phyloP scores from a whole-genome alignment of 805 yeast species.

The Candida corydali region DNA sequence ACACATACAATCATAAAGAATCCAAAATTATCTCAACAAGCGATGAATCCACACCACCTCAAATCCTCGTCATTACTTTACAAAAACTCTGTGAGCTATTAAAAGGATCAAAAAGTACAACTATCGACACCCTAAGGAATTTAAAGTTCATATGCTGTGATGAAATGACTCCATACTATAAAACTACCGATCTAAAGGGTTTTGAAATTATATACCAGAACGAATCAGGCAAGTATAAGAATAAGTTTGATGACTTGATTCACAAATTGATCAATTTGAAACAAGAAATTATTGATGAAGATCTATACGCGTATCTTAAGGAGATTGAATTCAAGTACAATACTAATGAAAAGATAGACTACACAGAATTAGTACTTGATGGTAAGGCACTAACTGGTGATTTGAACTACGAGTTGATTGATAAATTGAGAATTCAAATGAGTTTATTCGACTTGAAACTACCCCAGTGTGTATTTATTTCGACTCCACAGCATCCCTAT shows the following conservation, averaged over 20 bases:
- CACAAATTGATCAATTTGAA: constrained; percentile 13
- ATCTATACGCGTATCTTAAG: constrained; percentile 8
- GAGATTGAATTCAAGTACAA: not conserved
- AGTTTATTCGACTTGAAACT: constrained; percentile 16
- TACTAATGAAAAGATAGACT: not conserved
- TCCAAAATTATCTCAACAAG: constrained; percentile 3
- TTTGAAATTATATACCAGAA: constrained; percentile 5
- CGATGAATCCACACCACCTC: constrained; percentile 11
- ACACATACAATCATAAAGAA: constrained; percentile 8
- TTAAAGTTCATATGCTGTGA: constrained; percentile 20
- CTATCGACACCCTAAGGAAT: constrained; percentile 8
- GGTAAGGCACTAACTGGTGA: not conserved
- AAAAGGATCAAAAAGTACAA: constrained; percentile 2
- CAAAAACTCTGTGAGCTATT: constrained; percentile 10
- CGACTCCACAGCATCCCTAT: constrained; percentile 14
- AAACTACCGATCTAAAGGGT: constrained; percentile 12
- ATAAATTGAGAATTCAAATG: not conserved
- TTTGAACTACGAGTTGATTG: not conserved
- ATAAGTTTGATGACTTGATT: constrained; percentile 11
- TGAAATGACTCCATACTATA: constrained; percentile 16
- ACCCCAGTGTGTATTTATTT: constrained; percentile 21
- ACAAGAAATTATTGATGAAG: constrained; percentile 4
- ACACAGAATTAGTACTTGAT: not conserved
- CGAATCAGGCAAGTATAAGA: constrained; percentile 12
- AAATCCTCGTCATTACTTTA: constrained; percentile 17